A percentile compares a stretch with the other conserved stretches of the same genome.
Evolutionary conservation across 1,284 basidiomycete genomes (phyloP).

Genomic region (Sporisorium reilianum): DNA sequence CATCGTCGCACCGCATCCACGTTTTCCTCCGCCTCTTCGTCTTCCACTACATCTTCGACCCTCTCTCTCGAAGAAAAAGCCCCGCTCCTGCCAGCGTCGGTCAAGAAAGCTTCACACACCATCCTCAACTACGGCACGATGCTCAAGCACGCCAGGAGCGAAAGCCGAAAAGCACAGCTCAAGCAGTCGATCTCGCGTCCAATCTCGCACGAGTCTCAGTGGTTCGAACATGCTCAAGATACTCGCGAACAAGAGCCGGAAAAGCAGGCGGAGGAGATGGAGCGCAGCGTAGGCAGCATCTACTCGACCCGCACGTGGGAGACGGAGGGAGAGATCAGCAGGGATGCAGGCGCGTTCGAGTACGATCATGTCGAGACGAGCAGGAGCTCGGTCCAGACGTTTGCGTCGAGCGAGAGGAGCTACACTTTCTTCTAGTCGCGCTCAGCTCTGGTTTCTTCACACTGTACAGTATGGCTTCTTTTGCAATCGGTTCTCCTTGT

Average conservation of each 20-base stretch:
- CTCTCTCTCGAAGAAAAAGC: constrained; percentile 5
- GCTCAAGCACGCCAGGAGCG: constrained; percentile 1
- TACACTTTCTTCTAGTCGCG: constrained; percentile 24
- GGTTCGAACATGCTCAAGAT: neutral
- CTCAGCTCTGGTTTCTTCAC: neutral
- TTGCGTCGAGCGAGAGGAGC: constrained; percentile 16
- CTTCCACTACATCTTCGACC: neutral
- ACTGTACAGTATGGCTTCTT: constrained; percentile 12
- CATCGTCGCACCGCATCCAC: constrained; percentile 9
- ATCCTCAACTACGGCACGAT: constrained; percentile 17
- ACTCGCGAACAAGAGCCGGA: neutral
- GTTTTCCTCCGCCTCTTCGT: constrained; percentile 4
- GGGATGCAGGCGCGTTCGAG: constrained; percentile 10
- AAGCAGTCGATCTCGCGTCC: constrained; percentile 29
- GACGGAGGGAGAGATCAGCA: constrained; percentile 1
- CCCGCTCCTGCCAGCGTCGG: neutral
- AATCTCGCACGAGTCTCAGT: neutral
- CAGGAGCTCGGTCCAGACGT: constrained; percentile 17
- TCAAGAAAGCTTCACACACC: neutral
- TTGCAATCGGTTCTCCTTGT: neutral
- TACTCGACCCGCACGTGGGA: constrained; percentile 23
- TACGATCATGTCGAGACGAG: constrained; percentile 4
- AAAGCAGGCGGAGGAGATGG: constrained; percentile 5
- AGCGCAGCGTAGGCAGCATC: constrained; percentile 11
- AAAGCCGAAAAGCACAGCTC: constrained; percentile 7